These are phyloP conservation scores for Xylaria sp. DNA, from an alignment of 2,329 filamentous ascomycete genomes.

Conservation along the genomic window DNA sequence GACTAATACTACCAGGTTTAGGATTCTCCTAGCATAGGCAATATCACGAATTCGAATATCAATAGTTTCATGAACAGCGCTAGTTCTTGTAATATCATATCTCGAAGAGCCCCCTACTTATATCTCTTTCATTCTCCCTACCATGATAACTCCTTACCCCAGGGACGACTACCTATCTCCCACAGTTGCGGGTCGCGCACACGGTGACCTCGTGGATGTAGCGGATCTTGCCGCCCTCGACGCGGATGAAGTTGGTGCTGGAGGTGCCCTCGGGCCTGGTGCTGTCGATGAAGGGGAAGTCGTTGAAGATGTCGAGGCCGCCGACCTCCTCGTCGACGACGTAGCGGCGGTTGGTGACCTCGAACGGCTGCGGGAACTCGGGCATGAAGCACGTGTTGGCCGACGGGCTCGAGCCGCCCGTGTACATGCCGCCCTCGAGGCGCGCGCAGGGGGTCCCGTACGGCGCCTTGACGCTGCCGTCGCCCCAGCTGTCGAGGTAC, in stretches of 20 bases:
- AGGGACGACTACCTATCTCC: too few species aligned
- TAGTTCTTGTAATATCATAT: too few species aligned
- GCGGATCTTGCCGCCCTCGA: constrained; percentile 34
- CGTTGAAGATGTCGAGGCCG: constrained; percentile 36
- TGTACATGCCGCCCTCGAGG: constrained; percentile 37
- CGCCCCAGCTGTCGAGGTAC: constrained; percentile 35
- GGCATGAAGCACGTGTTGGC: constrained; percentile 35
- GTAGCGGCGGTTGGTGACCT: constrained; percentile 33
- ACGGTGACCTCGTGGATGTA: constrained; percentile 37
- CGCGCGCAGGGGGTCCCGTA: constrained; percentile 37
- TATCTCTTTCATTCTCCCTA: too few species aligned
- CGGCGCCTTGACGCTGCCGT: constrained; percentile 30
- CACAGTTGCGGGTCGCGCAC: constrained; percentile 29
- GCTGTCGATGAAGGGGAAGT: constrained; percentile 35
- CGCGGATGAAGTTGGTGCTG: constrained; percentile 36
- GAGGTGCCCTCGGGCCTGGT: constrained; percentile 31
- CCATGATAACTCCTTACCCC: not conserved
- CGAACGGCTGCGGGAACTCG: constrained; percentile 34
- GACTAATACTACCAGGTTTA: too few species aligned
- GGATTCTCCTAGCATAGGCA: too few species aligned
- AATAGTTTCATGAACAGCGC: too few species aligned
- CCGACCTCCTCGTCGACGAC: constrained; percentile 38
- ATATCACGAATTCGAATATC: too few species aligned
- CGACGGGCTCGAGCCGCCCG: constrained; percentile 20
- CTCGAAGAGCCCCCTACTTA: too few species aligned